Conservation (phyloP, 805 yeast species). For the Komagataella pastoris region DNA sequence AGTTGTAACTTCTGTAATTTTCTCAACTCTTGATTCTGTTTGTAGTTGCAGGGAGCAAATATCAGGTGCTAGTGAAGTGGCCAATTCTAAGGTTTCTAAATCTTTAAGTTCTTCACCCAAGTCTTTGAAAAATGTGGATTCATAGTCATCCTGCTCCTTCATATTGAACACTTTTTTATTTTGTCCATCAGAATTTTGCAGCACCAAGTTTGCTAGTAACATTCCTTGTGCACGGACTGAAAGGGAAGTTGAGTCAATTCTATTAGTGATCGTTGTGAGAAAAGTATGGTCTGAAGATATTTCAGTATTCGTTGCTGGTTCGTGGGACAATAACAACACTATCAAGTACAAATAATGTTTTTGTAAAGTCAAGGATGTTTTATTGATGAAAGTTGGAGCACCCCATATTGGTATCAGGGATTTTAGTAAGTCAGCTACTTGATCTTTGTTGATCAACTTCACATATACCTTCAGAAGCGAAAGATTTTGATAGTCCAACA, state of each 20-base stretch:
- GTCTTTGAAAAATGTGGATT: slow-evolving; percentile 4
- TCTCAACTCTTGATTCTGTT: not conserved
- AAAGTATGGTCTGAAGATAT: slow-evolving; percentile 26
- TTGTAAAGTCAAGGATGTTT: slow-evolving; percentile 29
- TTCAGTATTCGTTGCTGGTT: slow-evolving; percentile 10
- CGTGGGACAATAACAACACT: slow-evolving; percentile 19
- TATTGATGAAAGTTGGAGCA: slow-evolving; percentile 5
- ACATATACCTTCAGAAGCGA: not conserved
- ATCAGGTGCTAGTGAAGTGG: not conserved
- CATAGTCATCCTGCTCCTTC: slow-evolving; percentile 8
- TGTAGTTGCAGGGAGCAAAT: not conserved
- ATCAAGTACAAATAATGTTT: slow-evolving; percentile 33
- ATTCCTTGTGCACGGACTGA: slow-evolving; percentile 40
- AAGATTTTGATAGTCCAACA: not conserved
- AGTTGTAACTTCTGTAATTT: not conserved
- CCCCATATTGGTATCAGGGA: not conserved
- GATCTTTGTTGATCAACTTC: not conserved
- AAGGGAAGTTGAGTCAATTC: slow-evolving; percentile 35
- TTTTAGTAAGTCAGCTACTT: not conserved
- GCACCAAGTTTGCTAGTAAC: slow-evolving; percentile 38
- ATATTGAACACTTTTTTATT: slow-evolving; percentile 18
- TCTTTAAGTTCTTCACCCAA: slow-evolving; percentile 1
- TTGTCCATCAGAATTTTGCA: slow-evolving; percentile 16
- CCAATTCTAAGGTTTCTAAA: not conserved
- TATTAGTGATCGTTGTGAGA: slow-evolving; percentile 34